Percentiles rank a stretch among this genome's conserved stretches.
Conservation (phyloP, 2,329 filamentous ascomycete genomes). For the Arthroderma sp. region DNA sequence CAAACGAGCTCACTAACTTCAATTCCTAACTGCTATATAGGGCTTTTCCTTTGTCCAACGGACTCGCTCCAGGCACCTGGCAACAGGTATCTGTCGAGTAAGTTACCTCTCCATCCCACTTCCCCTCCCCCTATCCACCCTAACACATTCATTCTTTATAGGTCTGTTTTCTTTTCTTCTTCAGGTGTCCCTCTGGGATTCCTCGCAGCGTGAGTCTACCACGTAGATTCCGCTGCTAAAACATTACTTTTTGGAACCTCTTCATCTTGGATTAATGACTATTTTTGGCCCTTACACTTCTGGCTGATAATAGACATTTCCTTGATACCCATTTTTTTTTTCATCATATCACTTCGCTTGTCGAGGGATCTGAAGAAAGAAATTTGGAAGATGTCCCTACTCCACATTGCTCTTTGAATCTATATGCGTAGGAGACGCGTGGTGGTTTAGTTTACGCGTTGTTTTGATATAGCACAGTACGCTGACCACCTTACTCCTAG, state of each 20-base stretch:
- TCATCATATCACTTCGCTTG: constrained; percentile 9
- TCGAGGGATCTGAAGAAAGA: constrained; percentile 9
- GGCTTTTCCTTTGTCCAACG: not conserved
- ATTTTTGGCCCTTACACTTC: not conserved
- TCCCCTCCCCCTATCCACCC: not conserved
- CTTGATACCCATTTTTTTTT: constrained; percentile 5
- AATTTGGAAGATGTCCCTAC: not conserved
- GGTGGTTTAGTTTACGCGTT: too few relatives aligned
- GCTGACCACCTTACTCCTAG: not conserved
- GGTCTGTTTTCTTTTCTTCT: constrained; percentile 1
- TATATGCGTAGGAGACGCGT: too few relatives aligned
- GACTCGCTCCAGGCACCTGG: not conserved
- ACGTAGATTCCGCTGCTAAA: constrained; percentile 1
- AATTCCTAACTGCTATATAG: not conserved
- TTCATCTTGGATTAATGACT: not conserved
- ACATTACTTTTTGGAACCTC: constrained; percentile 5
- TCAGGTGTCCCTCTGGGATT: not conserved
- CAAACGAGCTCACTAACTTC: not conserved
- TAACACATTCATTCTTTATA: not conserved
- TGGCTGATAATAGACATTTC: too few relatives aligned
- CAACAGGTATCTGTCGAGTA: constrained; percentile 2
- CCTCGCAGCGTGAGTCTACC: too few relatives aligned
- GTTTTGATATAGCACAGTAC: too few relatives aligned
- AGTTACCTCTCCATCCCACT: not conserved
- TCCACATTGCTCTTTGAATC: too few relatives aligned